phyloP scores from a whole-genome alignment of 108 stramenopile genomes.

The Fragilaria crotonensis region DNA sequence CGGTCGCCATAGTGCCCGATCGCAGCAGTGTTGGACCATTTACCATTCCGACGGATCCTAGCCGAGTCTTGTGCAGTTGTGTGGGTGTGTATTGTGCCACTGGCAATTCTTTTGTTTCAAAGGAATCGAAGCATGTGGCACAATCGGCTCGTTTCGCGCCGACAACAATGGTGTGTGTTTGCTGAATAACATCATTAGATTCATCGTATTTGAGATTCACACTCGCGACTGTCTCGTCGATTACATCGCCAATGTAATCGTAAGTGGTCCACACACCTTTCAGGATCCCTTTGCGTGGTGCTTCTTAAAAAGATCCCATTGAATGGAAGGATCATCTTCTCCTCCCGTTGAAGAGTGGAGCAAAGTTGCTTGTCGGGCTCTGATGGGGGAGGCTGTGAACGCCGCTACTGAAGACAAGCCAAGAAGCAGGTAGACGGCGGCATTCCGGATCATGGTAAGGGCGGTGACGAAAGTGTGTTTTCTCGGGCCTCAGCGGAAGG shows the following conservation, averaged over 20 bases:
- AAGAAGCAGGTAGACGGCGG: no score
- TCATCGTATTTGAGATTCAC: conserved; percentile 30
- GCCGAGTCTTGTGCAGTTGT: conserved; percentile 25
- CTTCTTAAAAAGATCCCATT: conserved; percentile 74
- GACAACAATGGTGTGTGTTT: conserved; percentile 62
- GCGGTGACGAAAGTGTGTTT: no score
- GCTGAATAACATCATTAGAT: conserved; percentile 17
- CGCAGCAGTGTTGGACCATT: conserved; percentile 58
- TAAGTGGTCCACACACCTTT: conserved; percentile 83
- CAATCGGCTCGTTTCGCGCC: conserved; percentile 70
- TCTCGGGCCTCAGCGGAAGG: no score
- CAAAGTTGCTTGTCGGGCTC: not conserved
- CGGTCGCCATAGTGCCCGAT: conserved; percentile 71
- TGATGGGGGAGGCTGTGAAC: not conserved
- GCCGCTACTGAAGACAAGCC: not conserved
- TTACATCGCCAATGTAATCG: conserved; percentile 73
- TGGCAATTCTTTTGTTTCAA: conserved; percentile 46
- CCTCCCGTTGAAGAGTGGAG: not conserved
- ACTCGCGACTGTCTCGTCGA: conserved; percentile 62
- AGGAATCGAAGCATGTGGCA: conserved; percentile 68
- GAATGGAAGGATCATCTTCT: conserved; percentile 50
- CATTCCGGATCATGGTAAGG: no score
- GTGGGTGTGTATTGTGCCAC: conserved; percentile 53
- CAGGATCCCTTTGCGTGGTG: conserved; percentile 77
- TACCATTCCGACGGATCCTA: conserved; percentile 49